Conservation (phyloP, 148 eudicot genomes). For the Selenicereus undatus region DNA sequence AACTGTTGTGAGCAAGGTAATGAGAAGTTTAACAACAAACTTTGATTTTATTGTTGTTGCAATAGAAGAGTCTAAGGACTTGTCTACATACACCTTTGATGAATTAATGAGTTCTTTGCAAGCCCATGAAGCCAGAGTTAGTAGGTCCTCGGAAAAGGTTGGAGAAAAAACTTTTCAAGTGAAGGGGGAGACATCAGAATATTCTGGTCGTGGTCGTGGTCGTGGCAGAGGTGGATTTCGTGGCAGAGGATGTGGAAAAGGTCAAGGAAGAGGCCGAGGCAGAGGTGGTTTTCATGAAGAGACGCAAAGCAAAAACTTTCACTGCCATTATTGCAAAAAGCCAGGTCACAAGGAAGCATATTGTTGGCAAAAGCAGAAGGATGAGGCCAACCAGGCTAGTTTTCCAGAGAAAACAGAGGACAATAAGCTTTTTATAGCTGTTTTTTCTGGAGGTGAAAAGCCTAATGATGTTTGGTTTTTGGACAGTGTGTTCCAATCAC, state of each 20-base stretch:
- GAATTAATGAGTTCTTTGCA: too few relatives aligned
- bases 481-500: conserved; percentile 4
- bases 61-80: too few relatives aligned
- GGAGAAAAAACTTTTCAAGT: too few relatives aligned
- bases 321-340: neutral
- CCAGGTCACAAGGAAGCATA: neutral
- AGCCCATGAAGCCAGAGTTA: too few relatives aligned
- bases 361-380: neutral
- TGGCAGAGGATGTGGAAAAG: neutral
- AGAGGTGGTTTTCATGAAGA: neutral
- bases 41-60: too few relatives aligned
- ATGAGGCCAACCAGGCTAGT: neutral
- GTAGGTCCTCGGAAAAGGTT: too few relatives aligned
- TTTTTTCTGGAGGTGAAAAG: neutral
- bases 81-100: too few relatives aligned
- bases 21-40: too few relatives aligned
- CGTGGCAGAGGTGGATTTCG: too few relatives aligned
- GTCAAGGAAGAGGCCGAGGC: neutral
- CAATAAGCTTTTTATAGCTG: neutral
- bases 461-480: neutral
- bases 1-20: too few relatives aligned
- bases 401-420: neutral
- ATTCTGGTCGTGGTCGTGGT: too few relatives aligned
- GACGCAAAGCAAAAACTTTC: neutral
- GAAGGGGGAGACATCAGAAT: too few relatives aligned